Conservation (phyloP, 2,329 filamentous ascomycete genomes). For the Stachybotrys echinatus region DNA sequence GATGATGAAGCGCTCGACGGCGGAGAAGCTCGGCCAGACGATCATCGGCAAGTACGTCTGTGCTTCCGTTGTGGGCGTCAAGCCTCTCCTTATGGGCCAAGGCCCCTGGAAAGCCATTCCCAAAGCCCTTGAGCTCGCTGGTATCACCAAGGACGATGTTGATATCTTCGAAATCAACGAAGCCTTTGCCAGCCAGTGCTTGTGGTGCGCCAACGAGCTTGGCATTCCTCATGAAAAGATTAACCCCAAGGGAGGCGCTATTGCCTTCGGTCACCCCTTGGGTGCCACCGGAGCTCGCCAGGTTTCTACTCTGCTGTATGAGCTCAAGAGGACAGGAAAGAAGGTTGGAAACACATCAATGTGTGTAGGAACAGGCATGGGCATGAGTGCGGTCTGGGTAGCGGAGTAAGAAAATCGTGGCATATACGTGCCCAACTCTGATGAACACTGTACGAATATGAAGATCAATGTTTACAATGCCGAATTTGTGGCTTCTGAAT, state of each 20-base stretch:
- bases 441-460: constrained; percentile 18
- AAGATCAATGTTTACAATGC: constrained; percentile 1
- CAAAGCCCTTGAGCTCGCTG: constrained; percentile 81
- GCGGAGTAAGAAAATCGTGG: constrained; percentile 60
- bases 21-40: constrained; percentile 78
- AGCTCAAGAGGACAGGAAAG: constrained; percentile 78
- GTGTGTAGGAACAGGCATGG: constrained; percentile 97
- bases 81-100: constrained; percentile 91
- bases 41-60: constrained; percentile 91
- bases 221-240: constrained; percentile 80
- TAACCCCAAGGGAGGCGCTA: constrained; percentile 95
- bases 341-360: constrained; percentile 90
- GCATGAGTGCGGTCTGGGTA: constrained; percentile 95
- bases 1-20: constrained; percentile 90
- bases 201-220: constrained; percentile 90
- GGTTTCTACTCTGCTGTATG: constrained; percentile 85
- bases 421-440: constrained; percentile 1
- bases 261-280: constrained; percentile 91
- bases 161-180: constrained; percentile 99
- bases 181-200: constrained; percentile 90
- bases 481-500: neutral
- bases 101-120: constrained; percentile 96
- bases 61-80: constrained; percentile 80
- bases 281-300: constrained; percentile 93
- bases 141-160: constrained; percentile 81